Base-by-base conservation (phyloP, 31 red algal species). In the Pterothamnion heteromorphum region DNA sequence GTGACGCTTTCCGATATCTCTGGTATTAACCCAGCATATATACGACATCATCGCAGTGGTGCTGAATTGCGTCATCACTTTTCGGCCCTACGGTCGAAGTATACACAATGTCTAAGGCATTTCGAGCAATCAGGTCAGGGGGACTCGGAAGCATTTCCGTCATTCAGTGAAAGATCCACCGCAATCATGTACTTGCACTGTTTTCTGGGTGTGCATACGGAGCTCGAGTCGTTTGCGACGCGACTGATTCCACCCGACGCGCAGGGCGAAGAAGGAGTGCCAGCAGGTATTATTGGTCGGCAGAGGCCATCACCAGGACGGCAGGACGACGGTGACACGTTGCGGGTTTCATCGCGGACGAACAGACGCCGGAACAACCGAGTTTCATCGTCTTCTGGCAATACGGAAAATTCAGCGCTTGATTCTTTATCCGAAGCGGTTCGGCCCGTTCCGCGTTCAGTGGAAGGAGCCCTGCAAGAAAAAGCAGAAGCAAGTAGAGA, bases 1-100 rank as follows among this genome's bases (percentile, higher is more conserved):
- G 90, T 91, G 4, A 91, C 90, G 21, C 27, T 35, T 9, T 44
- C 21, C 44, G 90, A 80, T 23, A 91, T 91, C 26, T 1, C 18
- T 2, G 1, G 4, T 1, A 0, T 83, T 1, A 2, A 22, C n/a
- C 80, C 80, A 1, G 9, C 80, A 20, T 30, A 22, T 0, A 0
- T 35, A 39, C 21, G 35, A 5, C 21, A 83, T 32, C 4, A 39
- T 5, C 21, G 2, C 9, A 37, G 41, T 83, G 23, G 3, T 20
- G 80, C 35, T 0, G 9, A 14, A 1, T 20, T 83, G n/a, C 36
- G 41, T 5, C 80, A 37, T 21, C 36, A 83, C 35, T 83, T 30
- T 31, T 20, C 18, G 4, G 74, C 30, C 28, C 34, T 78, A 32
- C 30, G 34, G 34, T 32, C 28, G 3, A 3, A 32, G 2, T 83